A percentile compares a stretch with the other conserved stretches of the same genome.
phyloP scores from a whole-genome alignment of 805 yeast species.

The Cyberlindnera xishuangbannaensis region DNA sequence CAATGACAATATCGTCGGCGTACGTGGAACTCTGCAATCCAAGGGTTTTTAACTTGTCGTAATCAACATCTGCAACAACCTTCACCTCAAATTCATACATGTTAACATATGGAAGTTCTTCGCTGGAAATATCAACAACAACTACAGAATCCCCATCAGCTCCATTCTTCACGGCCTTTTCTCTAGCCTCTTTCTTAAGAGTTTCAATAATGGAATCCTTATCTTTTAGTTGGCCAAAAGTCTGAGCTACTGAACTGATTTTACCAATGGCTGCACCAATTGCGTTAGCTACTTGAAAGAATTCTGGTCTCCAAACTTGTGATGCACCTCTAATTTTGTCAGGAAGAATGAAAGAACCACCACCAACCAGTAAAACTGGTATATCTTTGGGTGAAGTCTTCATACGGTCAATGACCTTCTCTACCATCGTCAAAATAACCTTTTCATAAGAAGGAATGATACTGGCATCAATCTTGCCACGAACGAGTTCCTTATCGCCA shows the following conservation, averaged over 20 bases:
- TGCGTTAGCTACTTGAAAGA: constrained; percentile 43
- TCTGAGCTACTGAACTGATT: constrained; percentile 26
- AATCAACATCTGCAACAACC: constrained; percentile 41
- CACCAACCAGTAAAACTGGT: constrained; percentile 43
- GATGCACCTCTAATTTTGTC: constrained; percentile 35
- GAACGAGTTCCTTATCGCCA: constrained; percentile 26
- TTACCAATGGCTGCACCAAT: constrained; percentile 49
- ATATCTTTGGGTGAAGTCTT: constrained; percentile 37
- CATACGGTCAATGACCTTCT: constrained; percentile 37
- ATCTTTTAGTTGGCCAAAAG: constrained; percentile 18
- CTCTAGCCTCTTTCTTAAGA: constrained; percentile 21
- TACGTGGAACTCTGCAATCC: constrained; percentile 1
- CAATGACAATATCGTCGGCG: constrained; percentile 1
- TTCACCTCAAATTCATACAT: constrained; percentile 32
- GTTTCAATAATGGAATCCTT: constrained; percentile 19
- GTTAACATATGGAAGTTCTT: constrained; percentile 30
- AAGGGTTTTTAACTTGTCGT: constrained; percentile 18
- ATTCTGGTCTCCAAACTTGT: constrained; percentile 38
- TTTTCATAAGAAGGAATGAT: constrained; percentile 16
- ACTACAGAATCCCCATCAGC: constrained; percentile 21
- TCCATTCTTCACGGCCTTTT: constrained; percentile 23
- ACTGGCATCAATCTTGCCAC: constrained; percentile 18
- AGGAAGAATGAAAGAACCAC: constrained; percentile 44
- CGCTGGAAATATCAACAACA: constrained; percentile 25
- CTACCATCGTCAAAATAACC: constrained; percentile 17